Base-by-base conservation (phyloP, 345 rosid species). In the Firmiana major region DNA sequence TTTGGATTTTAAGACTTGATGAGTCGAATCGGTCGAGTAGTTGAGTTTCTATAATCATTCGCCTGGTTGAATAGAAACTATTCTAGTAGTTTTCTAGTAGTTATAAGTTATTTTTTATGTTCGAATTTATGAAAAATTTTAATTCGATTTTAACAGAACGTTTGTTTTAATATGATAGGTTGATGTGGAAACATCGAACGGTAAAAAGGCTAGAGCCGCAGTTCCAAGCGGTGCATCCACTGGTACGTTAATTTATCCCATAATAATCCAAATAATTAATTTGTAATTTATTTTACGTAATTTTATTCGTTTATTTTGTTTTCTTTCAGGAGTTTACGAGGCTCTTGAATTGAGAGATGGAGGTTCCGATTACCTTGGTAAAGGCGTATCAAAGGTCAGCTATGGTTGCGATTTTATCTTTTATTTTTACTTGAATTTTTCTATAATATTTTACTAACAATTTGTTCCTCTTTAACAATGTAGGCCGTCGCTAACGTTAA, bases 191-290 rank as follows among this genome's bases (percentile, higher is more conserved):
- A 86, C 89, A 67, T 88, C 92, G 5, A 86, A 80, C 71, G 96
- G 90, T 34, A 73, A 71, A 57, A 78, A 85, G 67, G 89, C 85
- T 9, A 88, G 96, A 78, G 99, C 99, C 26, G 98, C 97, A 6
- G 99, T 95, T 51, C 98, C 99, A 0, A 95, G 99, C 79, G 99
- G 98, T 72, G 99, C 99, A 81, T 95, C 99, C 78, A 93, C 98
- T 24, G 99, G 99, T 95, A 89, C 63, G 81, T 77, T 54, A 6
- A 45, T 49, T 16, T 11, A 0, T 55, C 26, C 9, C 49, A 21
- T 67, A 31, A 24, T 13, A 53, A 45, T 34, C 21, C 26, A 31
- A 45, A 34, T 17, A 31, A 55, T 55, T 55, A 17, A 17, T 38
- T 34, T 65, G 1, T 13, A 9, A 12, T 7, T 54, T 54, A 10